Conservation (phyloP, 2,329 filamentous ascomycete species). For the Ascochyta koolunga region DNA sequence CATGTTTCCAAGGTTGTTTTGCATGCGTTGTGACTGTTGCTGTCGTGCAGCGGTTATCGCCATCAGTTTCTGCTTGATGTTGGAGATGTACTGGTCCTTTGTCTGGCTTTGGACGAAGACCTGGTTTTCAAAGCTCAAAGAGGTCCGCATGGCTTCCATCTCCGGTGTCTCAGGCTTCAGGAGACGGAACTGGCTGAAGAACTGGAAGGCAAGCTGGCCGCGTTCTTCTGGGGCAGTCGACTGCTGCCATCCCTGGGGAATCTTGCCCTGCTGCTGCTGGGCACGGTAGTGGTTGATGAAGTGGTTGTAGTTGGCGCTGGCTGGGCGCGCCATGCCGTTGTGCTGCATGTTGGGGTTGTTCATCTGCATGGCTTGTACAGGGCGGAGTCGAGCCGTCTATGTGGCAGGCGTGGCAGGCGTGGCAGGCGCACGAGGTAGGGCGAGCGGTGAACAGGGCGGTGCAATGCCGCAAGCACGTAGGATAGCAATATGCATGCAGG, state of each 20-base stretch:
- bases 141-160: slow-evolving; percentile 33
- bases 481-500: slow-evolving; percentile 12
- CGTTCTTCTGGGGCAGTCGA: slow-evolving; percentile 39
- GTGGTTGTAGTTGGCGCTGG: slow-evolving; percentile 30
- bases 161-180: slow-evolving; percentile 41
- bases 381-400: slow-evolving; percentile 22
- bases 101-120: slow-evolving; percentile 31
- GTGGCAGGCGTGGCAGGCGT: not conserved
- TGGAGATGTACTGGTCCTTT: slow-evolving; percentile 41
- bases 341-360: slow-evolving; percentile 44
- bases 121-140: slow-evolving; percentile 39
- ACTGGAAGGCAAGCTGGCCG: slow-evolving; percentile 38
- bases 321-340: slow-evolving; percentile 27
- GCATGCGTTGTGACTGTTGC: slow-evolving; percentile 36
- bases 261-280: slow-evolving; percentile 35
- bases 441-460: not conserved
- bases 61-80: slow-evolving; percentile 39
- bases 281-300: slow-evolving; percentile 38
- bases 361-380: slow-evolving; percentile 28
- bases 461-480: not conserved
- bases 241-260: slow-evolving; percentile 44
- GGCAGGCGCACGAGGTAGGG: not conserved
- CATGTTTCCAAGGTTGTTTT: slow-evolving; percentile 28
- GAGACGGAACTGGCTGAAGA: slow-evolving; percentile 42
- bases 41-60: slow-evolving; percentile 39